Evolutionary conservation across 2,329 filamentous ascomycete genomes (phyloP).

Genomic region (Sporothrix variecibatus): DNA sequence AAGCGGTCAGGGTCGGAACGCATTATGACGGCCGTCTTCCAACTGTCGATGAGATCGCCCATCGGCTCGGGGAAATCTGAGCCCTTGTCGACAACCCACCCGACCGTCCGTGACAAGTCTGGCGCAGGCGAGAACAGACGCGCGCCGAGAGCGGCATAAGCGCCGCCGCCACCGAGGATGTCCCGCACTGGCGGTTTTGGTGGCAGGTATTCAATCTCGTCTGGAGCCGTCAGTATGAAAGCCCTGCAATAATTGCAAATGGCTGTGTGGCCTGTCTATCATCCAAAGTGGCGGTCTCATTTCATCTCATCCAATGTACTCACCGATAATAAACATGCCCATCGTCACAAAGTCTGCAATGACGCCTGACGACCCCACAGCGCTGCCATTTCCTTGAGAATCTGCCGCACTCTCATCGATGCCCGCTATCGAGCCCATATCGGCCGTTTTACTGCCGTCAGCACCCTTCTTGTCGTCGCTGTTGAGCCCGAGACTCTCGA

Average conservation of each 20-base stretch:
- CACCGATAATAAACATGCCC: conserved; percentile 75
- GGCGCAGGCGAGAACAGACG: conserved; percentile 80
- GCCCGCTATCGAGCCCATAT: conserved; percentile 11
- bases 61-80: conserved; percentile 78
- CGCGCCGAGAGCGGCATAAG: conserved; percentile 84
- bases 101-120: conserved; percentile 64
- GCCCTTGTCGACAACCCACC: conserved; percentile 90
- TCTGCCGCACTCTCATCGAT: not conserved
- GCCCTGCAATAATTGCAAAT: not conserved
- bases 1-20: conserved; percentile 66
- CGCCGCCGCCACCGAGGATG: conserved; percentile 84
- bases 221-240: conserved; percentile 46
- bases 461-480: not conserved
- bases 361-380: not conserved
- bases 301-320: conserved; percentile 33
- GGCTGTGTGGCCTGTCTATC: not conserved
- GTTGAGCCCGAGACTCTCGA: not conserved
- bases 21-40: conserved; percentile 74
- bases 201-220: conserved; percentile 85
- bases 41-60: conserved; percentile 64
- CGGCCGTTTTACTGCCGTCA: not conserved
- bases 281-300: not conserved
- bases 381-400: not conserved
- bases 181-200: conserved; percentile 68
- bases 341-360: conserved; percentile 66